A percentile compares a stretch with the other conserved stretches of the same genome.
These are phyloP conservation scores for Cercospora sojina DNA, from an alignment of 2,329 filamentous ascomycete species.

Conservation along the genomic window DNA sequence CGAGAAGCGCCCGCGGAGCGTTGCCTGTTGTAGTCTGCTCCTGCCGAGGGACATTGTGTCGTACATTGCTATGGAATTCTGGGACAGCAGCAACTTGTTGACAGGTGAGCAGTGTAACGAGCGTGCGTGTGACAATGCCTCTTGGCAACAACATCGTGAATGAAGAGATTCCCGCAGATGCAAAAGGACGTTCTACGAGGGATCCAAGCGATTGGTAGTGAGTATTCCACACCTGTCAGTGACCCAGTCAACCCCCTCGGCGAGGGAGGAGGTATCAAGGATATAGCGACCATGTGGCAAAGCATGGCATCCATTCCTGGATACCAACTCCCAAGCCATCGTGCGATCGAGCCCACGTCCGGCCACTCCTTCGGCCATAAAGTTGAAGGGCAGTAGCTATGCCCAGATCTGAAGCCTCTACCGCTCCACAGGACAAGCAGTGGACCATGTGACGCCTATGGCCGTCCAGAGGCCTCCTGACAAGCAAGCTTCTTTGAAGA, in stretches of 20 bases:
- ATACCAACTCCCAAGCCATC: neutral
- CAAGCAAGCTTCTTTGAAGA: neutral
- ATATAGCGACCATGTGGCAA: neutral
- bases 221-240: neutral
- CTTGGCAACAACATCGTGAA: neutral
- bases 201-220: neutral
- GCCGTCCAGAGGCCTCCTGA: neutral
- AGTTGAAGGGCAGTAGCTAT: neutral
- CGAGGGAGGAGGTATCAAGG: neutral
- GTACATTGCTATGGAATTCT: neutral
- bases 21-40: neutral
- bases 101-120: neutral
- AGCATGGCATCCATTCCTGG: neutral
- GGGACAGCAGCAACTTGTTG: neutral
- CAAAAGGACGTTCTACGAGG: neutral
- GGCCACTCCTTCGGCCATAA: neutral
- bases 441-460: neutral
- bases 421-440: neutral
- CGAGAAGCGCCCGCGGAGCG: neutral
- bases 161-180: neutral
- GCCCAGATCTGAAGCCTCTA: neutral
- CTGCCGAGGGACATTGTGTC: neutral
- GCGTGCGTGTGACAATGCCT: neutral
- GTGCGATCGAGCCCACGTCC: neutral
- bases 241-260: neutral